Base-by-base conservation (phyloP, 257 asterid species). In the Plectranthus barbatus region DNA sequence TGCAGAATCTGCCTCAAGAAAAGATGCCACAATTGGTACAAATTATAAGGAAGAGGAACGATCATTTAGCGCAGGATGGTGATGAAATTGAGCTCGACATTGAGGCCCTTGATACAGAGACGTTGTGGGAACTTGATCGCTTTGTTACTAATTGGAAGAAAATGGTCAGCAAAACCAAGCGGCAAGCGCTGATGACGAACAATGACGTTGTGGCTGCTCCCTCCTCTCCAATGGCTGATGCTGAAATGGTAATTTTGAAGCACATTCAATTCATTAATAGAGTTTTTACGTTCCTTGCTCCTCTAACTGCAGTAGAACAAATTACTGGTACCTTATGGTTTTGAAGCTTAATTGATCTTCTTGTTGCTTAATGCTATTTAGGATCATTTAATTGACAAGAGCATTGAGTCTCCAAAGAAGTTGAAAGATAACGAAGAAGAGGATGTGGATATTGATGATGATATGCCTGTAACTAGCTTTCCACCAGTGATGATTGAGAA, bases 31-130 rank as follows among this genome's bases (percentile, higher is more conserved):
- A 91, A 18, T 73, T 91, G 73, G 79, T 91, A 1, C 86, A 78
- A 64, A 91, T 91, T 50, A 81, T 91, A 52, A 73, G 83, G 78
- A 91, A 86, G 81, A 81, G 96, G 56, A 88, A 86, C 44, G 86
- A 74, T 42, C 95, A 83, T 37, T 72, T 91, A 76, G 94, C 94
- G 0, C 94, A 88, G 69, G 96, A 91, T 14, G 98, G 94, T 0
- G 98, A 91, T 64, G 98, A 91, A 64, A 91, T 91, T 70, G 98
- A 88, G 83, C 96, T 91, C 0, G 98, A 91, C 71, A 88, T 91
- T 19, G 96, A 91, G 71, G 84, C 95, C 21, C 94, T 91, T 2
- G 98, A 91, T 54, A 84, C 90, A 0, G 98, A 88, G 74, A 91
- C 98, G 0, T 83, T 91, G 0, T 91, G 96, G 98, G 98, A 88